Percentiles rank a stretch among this genome's conserved stretches.
Evolutionary conservation across 306 rosid genomes (phyloP).

Genomic region (Astragalus membranaceus): DNA sequence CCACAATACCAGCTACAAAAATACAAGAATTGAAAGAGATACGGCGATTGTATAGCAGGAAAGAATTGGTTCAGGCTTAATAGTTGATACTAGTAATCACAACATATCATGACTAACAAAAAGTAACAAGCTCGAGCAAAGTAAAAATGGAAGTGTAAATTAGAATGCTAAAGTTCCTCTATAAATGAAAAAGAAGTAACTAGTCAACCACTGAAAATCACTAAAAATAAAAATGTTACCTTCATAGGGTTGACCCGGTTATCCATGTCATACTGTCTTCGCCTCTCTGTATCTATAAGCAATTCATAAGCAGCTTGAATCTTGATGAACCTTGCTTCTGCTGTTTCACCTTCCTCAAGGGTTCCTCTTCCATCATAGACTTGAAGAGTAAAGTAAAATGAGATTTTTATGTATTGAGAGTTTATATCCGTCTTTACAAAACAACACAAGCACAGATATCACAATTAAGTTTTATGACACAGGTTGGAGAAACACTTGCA

Average conservation of each 20-base stretch:
- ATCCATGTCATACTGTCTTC: slow-evolving; percentile 71
- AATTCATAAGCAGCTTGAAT: slow-evolving; percentile 97
- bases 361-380: slow-evolving; percentile 90
- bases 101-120: background rate
- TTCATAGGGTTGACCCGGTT: slow-evolving; percentile 87
- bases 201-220: background rate
- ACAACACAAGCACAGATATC: background rate
- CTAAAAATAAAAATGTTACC: slow-evolving; percentile 40
- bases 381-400: slow-evolving; percentile 19
- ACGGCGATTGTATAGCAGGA: background rate
- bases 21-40: background rate
- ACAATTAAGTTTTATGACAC: slow-evolving; percentile 2
- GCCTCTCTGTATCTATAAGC: slow-evolving; percentile 58
- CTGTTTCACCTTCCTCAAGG: slow-evolving; percentile 91
- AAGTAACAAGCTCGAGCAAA: background rate
- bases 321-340: slow-evolving; percentile 90
- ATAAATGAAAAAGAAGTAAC: background rate
- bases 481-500: background rate
- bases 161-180: background rate
- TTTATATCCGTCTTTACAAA: slow-evolving; percentile 2
- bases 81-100: background rate
- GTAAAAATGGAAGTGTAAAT: background rate
- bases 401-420: slow-evolving; percentile 8
- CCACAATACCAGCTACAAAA: background rate
- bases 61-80: background rate